Conservation (phyloP, 2,329 filamentous ascomycete genomes). For the Beauveria sp. region DNA sequence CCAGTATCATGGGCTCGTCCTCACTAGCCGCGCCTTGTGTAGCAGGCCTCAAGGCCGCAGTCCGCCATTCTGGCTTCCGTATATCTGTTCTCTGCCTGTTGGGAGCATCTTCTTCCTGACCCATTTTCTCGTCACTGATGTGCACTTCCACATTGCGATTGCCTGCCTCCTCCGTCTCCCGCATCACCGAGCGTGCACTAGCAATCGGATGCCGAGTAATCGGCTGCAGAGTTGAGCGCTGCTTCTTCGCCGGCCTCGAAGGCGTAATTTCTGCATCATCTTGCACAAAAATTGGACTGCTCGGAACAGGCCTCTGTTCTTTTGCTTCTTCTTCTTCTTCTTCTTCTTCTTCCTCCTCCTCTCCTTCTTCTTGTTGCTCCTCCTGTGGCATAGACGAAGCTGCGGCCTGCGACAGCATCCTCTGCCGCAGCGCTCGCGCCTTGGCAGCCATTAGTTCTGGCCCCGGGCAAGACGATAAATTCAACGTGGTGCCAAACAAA, state of each 20-base stretch:
- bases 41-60: not conserved
- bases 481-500: constrained; percentile 28
- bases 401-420: constrained; percentile 13
- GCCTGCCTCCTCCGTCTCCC: not conserved
- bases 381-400: not conserved
- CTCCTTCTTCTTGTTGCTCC: too few relatives aligned
- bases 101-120: not conserved
- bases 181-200: not conserved
- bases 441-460: constrained; percentile 12
- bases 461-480: constrained; percentile 19
- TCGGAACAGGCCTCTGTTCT: not conserved
- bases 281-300: constrained; percentile 3
- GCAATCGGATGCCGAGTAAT: not conserved
- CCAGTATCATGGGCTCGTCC: not conserved
- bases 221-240: not conserved
- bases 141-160: not conserved
- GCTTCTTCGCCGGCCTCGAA: not conserved
- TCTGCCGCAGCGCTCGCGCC: constrained; percentile 16
- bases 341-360: too few relatives aligned
- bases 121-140: not conserved
- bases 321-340: not conserved
- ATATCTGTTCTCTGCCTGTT: not conserved
- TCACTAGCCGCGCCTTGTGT: not conserved
- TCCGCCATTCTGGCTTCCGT: not conserved
- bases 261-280: not conserved